These are phyloP conservation scores for Eucalyptus curtisii DNA, from an alignment of 345 rosid species.

Conservation along the genomic window DNA sequence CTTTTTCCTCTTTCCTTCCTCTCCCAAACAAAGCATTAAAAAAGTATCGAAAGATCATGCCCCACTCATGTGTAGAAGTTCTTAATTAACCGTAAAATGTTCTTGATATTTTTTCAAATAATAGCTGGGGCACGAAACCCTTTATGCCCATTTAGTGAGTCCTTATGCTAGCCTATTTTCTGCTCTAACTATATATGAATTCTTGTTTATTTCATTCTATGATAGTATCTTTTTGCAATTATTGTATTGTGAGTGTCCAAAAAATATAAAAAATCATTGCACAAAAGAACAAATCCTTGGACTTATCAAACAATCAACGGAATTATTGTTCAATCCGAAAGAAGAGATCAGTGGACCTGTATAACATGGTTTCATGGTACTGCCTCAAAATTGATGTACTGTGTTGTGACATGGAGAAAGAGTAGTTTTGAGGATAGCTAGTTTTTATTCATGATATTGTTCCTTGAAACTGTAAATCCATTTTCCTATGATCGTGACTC, in stretches of 20 bases:
- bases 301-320: background rate
- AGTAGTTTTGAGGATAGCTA: no score
- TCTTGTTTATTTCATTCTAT: background rate
- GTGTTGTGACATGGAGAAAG: background rate
- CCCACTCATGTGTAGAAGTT: no score
- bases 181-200: background rate
- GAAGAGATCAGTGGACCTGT: fast-evolving
- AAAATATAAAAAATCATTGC: background rate
- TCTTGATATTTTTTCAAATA: no score
- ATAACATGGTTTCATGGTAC: background rate
- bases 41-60: no score
- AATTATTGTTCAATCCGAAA: background rate
- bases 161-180: background rate
- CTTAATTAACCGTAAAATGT: no score
- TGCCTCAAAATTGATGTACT: background rate
- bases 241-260: background rate
- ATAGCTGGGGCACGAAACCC: no score
- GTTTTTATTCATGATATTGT: no score
- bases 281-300: background rate
- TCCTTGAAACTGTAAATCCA: no score
- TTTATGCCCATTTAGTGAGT: no score
- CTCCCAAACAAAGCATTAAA: no score
- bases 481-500: no score
- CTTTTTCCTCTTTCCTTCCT: no score
- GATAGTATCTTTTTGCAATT: background rate